A percentile compares a stretch with the other conserved stretches of the same genome.
These are phyloP conservation scores for Coemansia reversa DNA, from an alignment of 192 early-diverging fungal species.

Conservation along the genomic window DNA sequence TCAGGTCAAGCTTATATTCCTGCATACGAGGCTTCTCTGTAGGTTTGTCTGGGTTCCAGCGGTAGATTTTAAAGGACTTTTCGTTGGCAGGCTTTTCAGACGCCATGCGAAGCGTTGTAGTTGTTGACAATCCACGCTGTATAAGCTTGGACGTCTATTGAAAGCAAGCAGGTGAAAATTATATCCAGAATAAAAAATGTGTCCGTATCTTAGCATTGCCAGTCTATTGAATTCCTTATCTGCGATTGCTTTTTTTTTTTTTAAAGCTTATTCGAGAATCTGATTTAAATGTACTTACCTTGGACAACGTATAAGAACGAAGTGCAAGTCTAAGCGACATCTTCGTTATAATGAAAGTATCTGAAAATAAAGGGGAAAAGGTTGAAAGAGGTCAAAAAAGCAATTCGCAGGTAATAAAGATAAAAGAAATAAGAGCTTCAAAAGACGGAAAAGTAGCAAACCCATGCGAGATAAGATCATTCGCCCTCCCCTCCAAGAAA, in stretches of 20 bases:
- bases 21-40: slow-evolving; percentile 84
- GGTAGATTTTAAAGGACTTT: slow-evolving; percentile 95
- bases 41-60: slow-evolving; percentile 93
- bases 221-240: background rate
- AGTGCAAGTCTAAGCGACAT: slow-evolving; percentile 1
- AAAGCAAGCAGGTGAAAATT: background rate
- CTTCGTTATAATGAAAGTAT: background rate
- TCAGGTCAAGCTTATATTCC: slow-evolving; percentile 87
- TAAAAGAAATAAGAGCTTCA: no score
- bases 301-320: slow-evolving; percentile 4
- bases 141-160: slow-evolving; percentile 28
- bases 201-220: slow-evolving; percentile 2
- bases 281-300: slow-evolving; percentile 28
- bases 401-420: no score
- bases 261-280: background rate
- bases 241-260: background rate
- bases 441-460: no score
- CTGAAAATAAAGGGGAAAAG: no score
- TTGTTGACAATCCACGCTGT: slow-evolving; percentile 29
- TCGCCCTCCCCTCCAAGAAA: no score
- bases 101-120: slow-evolving; percentile 23
- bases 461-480: no score
- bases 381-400: no score
- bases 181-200: background rate
- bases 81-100: slow-evolving; percentile 60